Conservation (phyloP, 768 basidiomycete species). For the Russula compacta region DNA sequence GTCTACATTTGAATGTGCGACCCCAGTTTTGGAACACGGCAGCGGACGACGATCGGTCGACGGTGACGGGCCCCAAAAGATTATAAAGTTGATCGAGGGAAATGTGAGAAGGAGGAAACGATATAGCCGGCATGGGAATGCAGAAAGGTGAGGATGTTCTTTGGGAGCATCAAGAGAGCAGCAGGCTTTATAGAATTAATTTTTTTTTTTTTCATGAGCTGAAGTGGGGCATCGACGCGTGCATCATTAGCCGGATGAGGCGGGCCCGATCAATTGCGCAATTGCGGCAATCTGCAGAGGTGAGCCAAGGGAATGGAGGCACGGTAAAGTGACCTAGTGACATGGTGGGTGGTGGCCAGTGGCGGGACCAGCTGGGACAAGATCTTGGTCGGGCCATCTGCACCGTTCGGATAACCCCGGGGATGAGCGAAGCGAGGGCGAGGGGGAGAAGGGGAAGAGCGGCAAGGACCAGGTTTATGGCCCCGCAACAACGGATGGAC, state of each 20-base stretch:
- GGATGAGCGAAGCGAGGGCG: background rate
- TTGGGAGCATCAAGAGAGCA: background rate
- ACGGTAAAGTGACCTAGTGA: background rate
- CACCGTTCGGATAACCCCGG: background rate
- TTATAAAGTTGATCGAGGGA: conserved; percentile 41
- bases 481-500: background rate
- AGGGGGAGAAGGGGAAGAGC: too few relatives aligned
- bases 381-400: background rate
- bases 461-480: background rate
- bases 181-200: conserved; percentile 14
- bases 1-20: conserved; percentile 60
- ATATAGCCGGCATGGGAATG: conserved; percentile 13
- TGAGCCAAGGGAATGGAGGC: conserved; percentile 3
- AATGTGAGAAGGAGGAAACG: conserved; percentile 29
- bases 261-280: conserved; percentile 17
- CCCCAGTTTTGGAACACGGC: conserved; percentile 81
- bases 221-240: background rate
- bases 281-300: conserved; percentile 17
- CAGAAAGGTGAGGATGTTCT: background rate
- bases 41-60: conserved; percentile 32
- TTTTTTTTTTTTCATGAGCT: background rate
- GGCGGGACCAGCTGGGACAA: background rate
- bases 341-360: background rate
- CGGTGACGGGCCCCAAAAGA: conserved; percentile 47
- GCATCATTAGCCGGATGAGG: conserved; percentile 8